Evolutionary conservation across 2,329 filamentous ascomycete genomes (phyloP), one percentile per base, ranked within the genome.

Genomic region (Ceratocystis alfenasii): DNA sequence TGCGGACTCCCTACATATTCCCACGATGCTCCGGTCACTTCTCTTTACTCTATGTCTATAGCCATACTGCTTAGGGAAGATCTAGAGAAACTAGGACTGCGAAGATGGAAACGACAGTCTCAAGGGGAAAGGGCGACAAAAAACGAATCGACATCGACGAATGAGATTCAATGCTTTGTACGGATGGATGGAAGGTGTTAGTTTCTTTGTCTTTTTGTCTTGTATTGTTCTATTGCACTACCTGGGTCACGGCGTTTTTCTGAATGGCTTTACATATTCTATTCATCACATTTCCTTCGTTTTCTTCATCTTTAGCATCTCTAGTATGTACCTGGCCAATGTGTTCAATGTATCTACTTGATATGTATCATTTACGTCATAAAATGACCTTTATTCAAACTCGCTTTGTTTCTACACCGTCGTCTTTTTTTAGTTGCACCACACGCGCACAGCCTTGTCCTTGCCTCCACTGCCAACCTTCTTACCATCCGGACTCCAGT

Each of bases 401-500:
- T 20, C 17, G 55, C 33, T 8, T 59, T 53, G 4, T 22, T 25
- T 33, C 28, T 36, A 20, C 25, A 8, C 2, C 55, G 5, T 10
- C 20, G 15, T 59, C 72, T 7, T n/a, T 45, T 28, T 62, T 72
- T 76, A 87, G 73, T 86, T 84, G 70, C 83, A 79, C 85, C 85
- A 88, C 53, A 87, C 75, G 70, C 84, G 78, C 22, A 88, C 83
- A 1, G 84, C 84, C 75, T 95, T 96, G 75, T 99, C 94, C 74
- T 93, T 93, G 8, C 94, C 94, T 65, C 92, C 94, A 74, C 91
- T 96, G 20, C 87, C 91, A 17, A 97, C 92, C 71, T 87, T 86
- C 70, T 90, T 83, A 7, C 94, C 94, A 74, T 96, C 92, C 0
- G 90, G 87, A 70, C 89, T 92, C 94, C 93, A 97, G 74, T 97